Evolutionary conservation across 192 early-diverging fungal species (phyloP), one percentile per base, ranked within the genome.

Genomic region (Backusella circina): DNA sequence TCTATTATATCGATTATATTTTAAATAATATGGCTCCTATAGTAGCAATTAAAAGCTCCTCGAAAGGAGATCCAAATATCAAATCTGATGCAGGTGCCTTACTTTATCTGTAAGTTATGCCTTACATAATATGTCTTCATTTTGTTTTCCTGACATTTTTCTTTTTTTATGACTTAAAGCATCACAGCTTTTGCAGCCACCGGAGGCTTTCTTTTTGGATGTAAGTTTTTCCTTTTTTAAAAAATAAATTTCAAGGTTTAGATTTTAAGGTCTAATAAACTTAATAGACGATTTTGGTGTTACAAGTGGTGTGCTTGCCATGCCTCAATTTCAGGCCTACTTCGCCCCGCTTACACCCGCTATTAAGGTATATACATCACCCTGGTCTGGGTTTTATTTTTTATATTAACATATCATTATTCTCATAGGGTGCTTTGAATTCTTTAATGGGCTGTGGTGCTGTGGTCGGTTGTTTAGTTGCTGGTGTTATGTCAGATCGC

Each of bases 151-250:
- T 61, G 23, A 61, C n/a, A 33, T 50, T 68, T 36, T 31, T 38
- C 15, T 44, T 3, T 50, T 23, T 35, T 51, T 66, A 16, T 47
- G 15, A 32, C 71, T 70, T 72, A 75, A 70, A 78, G 77, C 72
- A 77, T 84, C 70, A 79, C 77, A 54, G 83, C 75, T 74, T 84
- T 91, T 67, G 86, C 90, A 33, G 85, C 89, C 66, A 75, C 92
- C 65, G 91, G 88, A 71, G 91, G 90, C 5, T 82, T 92, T 67
- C 80, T 92, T 65, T 93, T 92, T 77, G 93, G 93, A 69, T 94
- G 54, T 61, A 61, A 23, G 54, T 61, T 26, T 61, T 61, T 61
- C 23, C 21, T 23, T 47, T 47, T 47, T 51, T 13, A 61, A 61
- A 61, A 26, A 57, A 57, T n/a, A 13, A 61, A 61, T 3, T 61